phyloP scores from a whole-genome alignment of 495 filamentous ascomycete genomes.

The Antarctomyces pellizariae region DNA sequence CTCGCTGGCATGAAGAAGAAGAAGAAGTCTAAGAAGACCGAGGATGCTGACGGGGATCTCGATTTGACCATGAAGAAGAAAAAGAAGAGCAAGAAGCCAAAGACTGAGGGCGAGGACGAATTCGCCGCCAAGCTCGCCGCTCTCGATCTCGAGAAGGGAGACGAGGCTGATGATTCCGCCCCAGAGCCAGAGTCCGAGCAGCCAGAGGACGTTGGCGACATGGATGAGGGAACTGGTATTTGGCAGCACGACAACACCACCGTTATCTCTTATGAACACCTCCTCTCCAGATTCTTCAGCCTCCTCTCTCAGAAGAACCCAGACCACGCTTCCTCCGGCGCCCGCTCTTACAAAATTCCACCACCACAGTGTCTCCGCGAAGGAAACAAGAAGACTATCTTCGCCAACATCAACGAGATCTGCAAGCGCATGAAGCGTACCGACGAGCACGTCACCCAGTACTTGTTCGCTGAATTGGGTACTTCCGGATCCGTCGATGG shows the following conservation, averaged over 20 bases:
- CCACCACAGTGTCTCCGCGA: conserved; percentile 97
- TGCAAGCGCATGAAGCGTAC: conserved; percentile 76
- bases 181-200: conserved; percentile 23
- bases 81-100: conserved; percentile 79
- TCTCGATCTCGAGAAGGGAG: conserved; percentile 64
- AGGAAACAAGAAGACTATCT: conserved; percentile 99
- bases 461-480: conserved; percentile 93
- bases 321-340: conserved; percentile 67
- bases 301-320: conserved; percentile 83
- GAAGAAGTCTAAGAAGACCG: conserved; percentile 54
- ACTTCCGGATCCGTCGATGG: conserved; percentile 89
- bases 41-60: conserved; percentile 35
- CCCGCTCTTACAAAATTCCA: conserved; percentile 93
- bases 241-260: conserved; percentile 63
- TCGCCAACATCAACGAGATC: conserved; percentile 90
- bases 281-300: conserved; percentile 78
- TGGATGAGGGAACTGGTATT: conserved; percentile 78
- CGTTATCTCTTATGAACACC: conserved; percentile 58
- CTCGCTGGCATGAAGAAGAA: conserved; percentile 77
- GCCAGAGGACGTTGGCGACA: conserved; percentile 41
- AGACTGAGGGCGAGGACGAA: conserved; percentile 32
- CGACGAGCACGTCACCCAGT: conserved; percentile 91
- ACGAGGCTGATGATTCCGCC: conserved; percentile 37
- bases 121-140: conserved; percentile 36
- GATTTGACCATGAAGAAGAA: conserved; percentile 80